Base-by-base conservation (phyloP, 805 yeast genomes). In the Yamadazyma tumulicola region DNA sequence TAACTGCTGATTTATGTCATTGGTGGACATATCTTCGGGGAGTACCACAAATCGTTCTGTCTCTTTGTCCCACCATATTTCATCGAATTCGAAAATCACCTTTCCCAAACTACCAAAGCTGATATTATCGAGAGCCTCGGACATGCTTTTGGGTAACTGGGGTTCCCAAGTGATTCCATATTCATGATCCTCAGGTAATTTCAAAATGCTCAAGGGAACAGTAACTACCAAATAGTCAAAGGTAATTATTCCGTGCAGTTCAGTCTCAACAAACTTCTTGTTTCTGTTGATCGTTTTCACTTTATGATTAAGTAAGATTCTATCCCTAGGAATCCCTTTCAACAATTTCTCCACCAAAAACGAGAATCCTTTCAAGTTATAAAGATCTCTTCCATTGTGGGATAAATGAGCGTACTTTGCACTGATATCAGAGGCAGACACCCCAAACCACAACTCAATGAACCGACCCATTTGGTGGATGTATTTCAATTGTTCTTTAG, bases 361-460 rank as follows among this genome's bases (percentile, higher is more conserved):
- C 2, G 31, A 25, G 54, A 79, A 82, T 0, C 86, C 85, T 44
- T 74, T 69, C 32, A 69, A 52, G 31, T 81, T 81, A 42, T 76
- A 65, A n/a, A 88, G 79, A 51, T 88, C 81, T 46, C 96, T 67
- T 1, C 96, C 96, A 32, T 76, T 78, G 46, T 79, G 81, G 39
- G 77, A 85, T 55, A 81, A 73, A n/a, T 72, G 56, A 1, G 87
- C 71, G 49, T 74, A 81, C 45, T 80, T 81, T 3, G 82, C 80
- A 47, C 94, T 82, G 51, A 82, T 67, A 14, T 58, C 55, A 14
- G 72, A 73, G 79, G 87, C 78, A 17, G 81, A 69, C 19, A 81
- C 65, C 1, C 95, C 96, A 53, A 79, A 83, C 91, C 94, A 87
- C 18, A 83, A 61, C 55, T 88, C 96, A 31, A 77, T 54, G 34